phyloP scores from a whole-genome alignment of 1,284 basidiomycete genomes.

The Puccinia novopanici region DNA sequence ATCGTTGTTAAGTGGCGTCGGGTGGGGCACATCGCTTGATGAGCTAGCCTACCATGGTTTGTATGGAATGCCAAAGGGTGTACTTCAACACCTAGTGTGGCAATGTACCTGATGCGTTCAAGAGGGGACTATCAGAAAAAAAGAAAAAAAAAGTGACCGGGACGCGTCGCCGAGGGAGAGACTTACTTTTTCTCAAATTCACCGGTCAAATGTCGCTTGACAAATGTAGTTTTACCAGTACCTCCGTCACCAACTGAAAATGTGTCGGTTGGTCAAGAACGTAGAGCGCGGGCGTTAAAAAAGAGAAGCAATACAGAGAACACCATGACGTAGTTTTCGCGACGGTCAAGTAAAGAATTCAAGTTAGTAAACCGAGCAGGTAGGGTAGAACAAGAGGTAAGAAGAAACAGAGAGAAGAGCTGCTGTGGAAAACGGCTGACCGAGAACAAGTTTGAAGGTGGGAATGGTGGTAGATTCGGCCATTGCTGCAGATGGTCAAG shows the following conservation, averaged over 20 bases:
- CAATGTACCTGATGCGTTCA: slow-evolving; percentile 62
- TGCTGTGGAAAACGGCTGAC: slow-evolving; percentile 64
- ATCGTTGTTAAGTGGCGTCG: neutral
- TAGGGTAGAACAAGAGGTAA: neutral
- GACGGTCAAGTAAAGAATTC: neutral
- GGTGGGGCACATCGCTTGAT: neutral
- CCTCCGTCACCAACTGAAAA: slow-evolving; percentile 59
- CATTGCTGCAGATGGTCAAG: slow-evolving; percentile 26
- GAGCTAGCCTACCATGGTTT: slow-evolving; percentile 63
- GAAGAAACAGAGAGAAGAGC: neutral
- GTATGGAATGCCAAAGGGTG: slow-evolving; percentile 93
- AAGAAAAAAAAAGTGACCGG: neutral
- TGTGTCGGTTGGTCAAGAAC: neutral
- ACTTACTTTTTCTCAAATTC: slow-evolving; percentile 98
- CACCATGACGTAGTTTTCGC: neutral
- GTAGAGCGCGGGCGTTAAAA: neutral
- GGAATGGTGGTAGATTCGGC: slow-evolving; percentile 64
- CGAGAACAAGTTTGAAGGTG: slow-evolving; percentile 98
- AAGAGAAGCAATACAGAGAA: neutral
- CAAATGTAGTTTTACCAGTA: slow-evolving; percentile 60
- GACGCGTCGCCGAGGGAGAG: slow-evolving; percentile 14
- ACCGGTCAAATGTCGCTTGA: slow-evolving; percentile 76
- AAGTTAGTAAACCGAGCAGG: neutral
- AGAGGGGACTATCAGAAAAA: slow-evolving; percentile 11
- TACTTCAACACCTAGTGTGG: slow-evolving; percentile 98